Conservation (phyloP, 2,329 filamentous ascomycete species). For the Aspergillus sp. region DNA sequence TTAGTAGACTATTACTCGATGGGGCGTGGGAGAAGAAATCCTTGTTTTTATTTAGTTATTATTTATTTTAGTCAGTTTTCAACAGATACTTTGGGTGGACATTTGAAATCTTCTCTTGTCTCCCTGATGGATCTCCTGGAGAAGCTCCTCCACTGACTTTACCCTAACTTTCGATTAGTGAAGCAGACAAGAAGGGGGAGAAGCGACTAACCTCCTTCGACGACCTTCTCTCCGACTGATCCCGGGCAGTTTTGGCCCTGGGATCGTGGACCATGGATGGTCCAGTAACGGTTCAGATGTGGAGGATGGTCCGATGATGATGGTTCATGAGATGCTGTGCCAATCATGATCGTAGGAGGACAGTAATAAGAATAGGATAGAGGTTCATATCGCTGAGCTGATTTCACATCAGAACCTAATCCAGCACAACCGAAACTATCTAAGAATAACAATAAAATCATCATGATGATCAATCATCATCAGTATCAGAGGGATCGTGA, state of each 20-base stretch:
- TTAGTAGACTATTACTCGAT: conserved; percentile 10
- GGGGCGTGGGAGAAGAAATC: conserved; percentile 1
- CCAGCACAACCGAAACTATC: no score
- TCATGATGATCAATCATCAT: background rate
- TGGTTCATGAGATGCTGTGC: background rate
- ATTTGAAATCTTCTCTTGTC: background rate
- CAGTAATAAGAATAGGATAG: no score
- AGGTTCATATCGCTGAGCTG: no score
- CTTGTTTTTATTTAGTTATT: background rate
- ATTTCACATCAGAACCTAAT: no score
- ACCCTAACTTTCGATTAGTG: no score
- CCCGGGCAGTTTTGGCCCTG: conserved; percentile 9
- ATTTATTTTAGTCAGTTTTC: background rate
- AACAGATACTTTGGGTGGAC: no score
- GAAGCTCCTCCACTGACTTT: no score
- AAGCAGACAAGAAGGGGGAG: background rate
- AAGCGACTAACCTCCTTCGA: background rate
- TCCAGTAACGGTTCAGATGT: conserved; percentile 16
- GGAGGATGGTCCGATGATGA: conserved; percentile 12
- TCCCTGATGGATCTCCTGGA: background rate
- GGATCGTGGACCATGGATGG: conserved; percentile 10
- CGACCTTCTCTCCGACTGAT: conserved; percentile 4
- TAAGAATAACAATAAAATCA: background rate
- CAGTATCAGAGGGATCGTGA: background rate
- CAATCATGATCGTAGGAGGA: background rate